Evolutionary conservation across 2,329 filamentous ascomycete genomes (phyloP).

Genomic region (Diaporthe sp.): DNA sequence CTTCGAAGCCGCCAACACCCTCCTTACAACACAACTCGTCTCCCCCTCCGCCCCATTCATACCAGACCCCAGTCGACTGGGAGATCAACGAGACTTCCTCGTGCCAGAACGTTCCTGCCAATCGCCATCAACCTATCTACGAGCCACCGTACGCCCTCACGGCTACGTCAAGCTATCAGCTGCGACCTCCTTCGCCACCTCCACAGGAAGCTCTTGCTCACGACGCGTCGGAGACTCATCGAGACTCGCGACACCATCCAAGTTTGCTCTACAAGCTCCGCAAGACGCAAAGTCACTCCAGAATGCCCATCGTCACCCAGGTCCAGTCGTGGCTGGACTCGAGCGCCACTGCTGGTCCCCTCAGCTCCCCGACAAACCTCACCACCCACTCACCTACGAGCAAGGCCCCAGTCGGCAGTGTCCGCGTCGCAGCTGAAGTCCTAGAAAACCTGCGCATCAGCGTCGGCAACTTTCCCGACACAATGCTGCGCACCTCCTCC

Average conservation of each 20-base stretch:
- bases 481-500: slow-evolving; percentile 68
- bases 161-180: slow-evolving; percentile 11
- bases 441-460: slow-evolving; percentile 67
- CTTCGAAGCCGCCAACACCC: slow-evolving; percentile 16
- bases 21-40: neutral
- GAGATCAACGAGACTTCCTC: slow-evolving; percentile 19
- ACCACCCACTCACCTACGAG: slow-evolving; percentile 2
- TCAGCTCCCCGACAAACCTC: neutral
- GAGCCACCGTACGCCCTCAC: slow-evolving; percentile 18
- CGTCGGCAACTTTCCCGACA: slow-evolving; percentile 69
- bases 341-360: slow-evolving; percentile 8
- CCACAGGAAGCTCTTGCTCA: neutral
- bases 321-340: slow-evolving; percentile 40
- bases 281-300: slow-evolving; percentile 32
- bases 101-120: neutral
- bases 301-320: slow-evolving; percentile 31
- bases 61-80: slow-evolving; percentile 1
- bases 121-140: slow-evolving; percentile 6
- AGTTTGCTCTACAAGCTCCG: slow-evolving; percentile 28
- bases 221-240: neutral
- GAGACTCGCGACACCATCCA: slow-evolving; percentile 10
- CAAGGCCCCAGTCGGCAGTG: slow-evolving; percentile 44
- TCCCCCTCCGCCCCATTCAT: neutral
- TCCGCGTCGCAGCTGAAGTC: slow-evolving; percentile 66
- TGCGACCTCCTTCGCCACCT: slow-evolving; percentile 28